Percentiles rank a stretch among this genome's conserved stretches.
Conservation (phyloP, 495 filamentous ascomycete species). For the Jackrogersella minutella region DNA sequence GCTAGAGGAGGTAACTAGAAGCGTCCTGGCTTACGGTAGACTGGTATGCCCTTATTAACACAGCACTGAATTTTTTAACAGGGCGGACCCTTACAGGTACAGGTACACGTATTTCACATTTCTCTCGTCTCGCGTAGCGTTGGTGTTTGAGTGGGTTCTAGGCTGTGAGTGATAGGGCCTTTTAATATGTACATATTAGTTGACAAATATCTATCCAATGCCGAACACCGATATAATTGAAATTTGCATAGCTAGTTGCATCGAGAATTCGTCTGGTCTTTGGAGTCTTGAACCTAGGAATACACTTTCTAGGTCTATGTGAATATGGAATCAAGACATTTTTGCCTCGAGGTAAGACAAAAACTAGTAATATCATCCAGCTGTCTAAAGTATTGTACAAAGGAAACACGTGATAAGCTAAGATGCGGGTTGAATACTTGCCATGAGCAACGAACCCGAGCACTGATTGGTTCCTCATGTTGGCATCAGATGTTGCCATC, state of each 20-base stretch:
- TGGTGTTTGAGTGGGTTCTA: background rate
- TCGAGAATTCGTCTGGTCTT: too few species aligned
- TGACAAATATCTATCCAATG: too few species aligned
- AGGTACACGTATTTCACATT: background rate
- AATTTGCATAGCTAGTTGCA: too few species aligned
- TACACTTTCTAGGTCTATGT: too few species aligned
- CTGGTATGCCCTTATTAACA: background rate
- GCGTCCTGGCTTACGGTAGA: background rate
- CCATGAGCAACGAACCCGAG: background rate
- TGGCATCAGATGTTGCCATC: constrained; percentile 37
- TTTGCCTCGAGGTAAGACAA: too few species aligned
- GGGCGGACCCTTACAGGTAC: background rate
- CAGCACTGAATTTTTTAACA: background rate
- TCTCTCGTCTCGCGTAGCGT: background rate
- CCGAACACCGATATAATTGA: background rate
- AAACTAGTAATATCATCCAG: too few species aligned
- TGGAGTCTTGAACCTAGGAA: too few species aligned
- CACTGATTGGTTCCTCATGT: constrained; percentile 18
- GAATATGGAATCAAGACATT: too few species aligned
- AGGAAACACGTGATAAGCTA: background rate
- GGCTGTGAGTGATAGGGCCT: too few species aligned
- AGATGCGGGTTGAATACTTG: constrained; percentile 12
- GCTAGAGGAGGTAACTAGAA: background rate
- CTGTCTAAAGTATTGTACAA: too few species aligned
- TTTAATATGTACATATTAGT: too few species aligned